Evolutionary conservation across 2,329 filamentous ascomycete species (phyloP).

Genomic region (Alternaria ethzedia): DNA sequence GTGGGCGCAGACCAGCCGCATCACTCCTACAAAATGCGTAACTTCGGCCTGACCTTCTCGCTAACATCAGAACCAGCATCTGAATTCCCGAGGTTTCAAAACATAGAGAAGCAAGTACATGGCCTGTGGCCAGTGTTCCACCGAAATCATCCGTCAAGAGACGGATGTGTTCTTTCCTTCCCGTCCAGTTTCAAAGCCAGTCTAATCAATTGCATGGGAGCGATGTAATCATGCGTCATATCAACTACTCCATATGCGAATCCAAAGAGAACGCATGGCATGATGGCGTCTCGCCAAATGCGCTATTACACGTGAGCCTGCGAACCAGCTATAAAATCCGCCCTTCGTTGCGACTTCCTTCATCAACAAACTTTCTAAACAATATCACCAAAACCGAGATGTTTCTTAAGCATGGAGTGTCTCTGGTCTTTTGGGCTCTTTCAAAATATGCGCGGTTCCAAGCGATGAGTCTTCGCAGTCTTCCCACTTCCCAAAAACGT

Average conservation of each 20-base stretch:
- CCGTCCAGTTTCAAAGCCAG: background rate
- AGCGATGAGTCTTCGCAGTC: background rate
- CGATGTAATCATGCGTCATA: background rate
- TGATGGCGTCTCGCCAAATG: background rate
- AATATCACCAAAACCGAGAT: fast-evolving
- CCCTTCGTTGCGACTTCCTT: background rate
- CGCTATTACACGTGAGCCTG: background rate
- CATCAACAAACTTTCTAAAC: background rate
- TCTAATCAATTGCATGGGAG: background rate
- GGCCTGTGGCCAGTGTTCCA: background rate
- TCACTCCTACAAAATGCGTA: background rate
- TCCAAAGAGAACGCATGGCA: background rate
- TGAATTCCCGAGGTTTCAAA: background rate
- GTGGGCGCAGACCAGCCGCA: background rate
- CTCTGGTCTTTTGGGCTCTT: background rate
- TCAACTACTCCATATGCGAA: background rate
- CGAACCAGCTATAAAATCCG: background rate
- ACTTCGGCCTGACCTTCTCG: background rate
- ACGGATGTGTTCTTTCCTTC: background rate
- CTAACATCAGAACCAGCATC: background rate
- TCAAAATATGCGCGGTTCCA: fast-evolving
- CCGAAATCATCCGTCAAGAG: fast-evolving
- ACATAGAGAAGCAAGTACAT: fast-evolving
- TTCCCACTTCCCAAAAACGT: background rate
- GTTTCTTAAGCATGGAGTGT: fast-evolving